These are phyloP conservation scores for Aspergillus sp. DNA, from an alignment of 2,329 filamentous ascomycete species.

Conservation along the genomic window DNA sequence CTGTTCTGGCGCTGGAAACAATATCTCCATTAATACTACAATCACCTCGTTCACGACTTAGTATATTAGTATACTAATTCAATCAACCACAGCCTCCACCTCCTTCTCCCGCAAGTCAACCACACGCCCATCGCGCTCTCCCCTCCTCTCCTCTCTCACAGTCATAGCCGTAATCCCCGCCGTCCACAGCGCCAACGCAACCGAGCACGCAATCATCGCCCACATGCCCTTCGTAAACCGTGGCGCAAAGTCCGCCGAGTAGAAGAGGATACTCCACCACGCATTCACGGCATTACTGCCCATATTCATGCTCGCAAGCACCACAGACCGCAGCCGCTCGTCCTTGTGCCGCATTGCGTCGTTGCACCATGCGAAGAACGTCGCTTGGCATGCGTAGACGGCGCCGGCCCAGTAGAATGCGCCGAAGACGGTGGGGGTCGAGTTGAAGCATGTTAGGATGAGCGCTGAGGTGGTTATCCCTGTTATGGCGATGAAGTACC, in stretches of 20 bases:
- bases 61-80: too few relatives aligned
- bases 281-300: constrained; percentile 68
- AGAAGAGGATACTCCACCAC: constrained; percentile 73
- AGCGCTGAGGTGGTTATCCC: constrained; percentile 63
- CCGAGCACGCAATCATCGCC: constrained; percentile 21
- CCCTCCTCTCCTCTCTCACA: constrained; percentile 1
- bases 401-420: constrained; percentile 70
- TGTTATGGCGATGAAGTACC: constrained; percentile 66
- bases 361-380: constrained; percentile 75
- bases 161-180: neutral
- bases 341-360: constrained; percentile 67
- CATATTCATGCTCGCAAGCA: constrained; percentile 71
- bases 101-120: neutral
- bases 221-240: constrained; percentile 58
- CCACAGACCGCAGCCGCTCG: constrained; percentile 62
- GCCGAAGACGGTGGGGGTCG: constrained; percentile 58
- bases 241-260: constrained; percentile 65
- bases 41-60: too few relatives aligned
- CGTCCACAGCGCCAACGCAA: neutral
- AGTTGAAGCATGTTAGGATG: constrained; percentile 55
- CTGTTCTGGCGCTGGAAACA: too few relatives aligned
- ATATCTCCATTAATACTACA: neutral
- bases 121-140: neutral
- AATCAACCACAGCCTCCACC: neutral
- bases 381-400: constrained; percentile 71